Evolutionary conservation across 2,329 filamentous ascomycete species (phyloP).

Genomic region (Botrytis fabae): DNA sequence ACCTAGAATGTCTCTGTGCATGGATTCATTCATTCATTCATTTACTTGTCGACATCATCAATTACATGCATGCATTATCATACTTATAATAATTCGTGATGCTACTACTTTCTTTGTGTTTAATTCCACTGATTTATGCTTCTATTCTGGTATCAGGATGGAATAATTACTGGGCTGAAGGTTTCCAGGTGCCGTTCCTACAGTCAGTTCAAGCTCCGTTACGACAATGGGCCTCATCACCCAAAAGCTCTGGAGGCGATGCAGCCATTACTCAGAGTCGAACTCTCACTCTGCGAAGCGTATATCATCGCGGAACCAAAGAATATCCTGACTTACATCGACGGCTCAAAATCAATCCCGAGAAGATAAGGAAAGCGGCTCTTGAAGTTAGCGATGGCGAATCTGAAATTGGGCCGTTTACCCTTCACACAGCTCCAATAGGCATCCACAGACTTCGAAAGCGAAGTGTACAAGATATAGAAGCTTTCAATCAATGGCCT

Average conservation of each 20-base stretch:
- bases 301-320: slow-evolving; percentile 22
- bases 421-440: slow-evolving; percentile 14
- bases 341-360: slow-evolving; percentile 17
- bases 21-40: neutral
- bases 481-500: slow-evolving; percentile 18
- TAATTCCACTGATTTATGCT: slow-evolving; percentile 9
- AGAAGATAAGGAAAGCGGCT: slow-evolving; percentile 15
- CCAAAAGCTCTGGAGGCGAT: neutral
- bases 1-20: neutral
- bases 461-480: slow-evolving; percentile 20
- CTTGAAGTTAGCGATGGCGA: slow-evolving; percentile 6
- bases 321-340: slow-evolving; percentile 19
- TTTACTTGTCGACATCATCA: neutral
- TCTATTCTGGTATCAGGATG: slow-evolving; percentile 13
- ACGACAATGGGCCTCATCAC: slow-evolving; percentile 10
- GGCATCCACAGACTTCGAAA: slow-evolving; percentile 19
- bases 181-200: slow-evolving; percentile 16
- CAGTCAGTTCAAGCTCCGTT: slow-evolving; percentile 11
- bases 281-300: slow-evolving; percentile 21
- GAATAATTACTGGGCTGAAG: slow-evolving; percentile 16
- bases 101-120: slow-evolving; percentile 16
- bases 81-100: slow-evolving; percentile 19
- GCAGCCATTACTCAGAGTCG: slow-evolving; percentile 7
- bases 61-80: slow-evolving; percentile 11
- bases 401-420: slow-evolving; percentile 19